Evolutionary conservation across 1,284 basidiomycete genomes (phyloP).

Genomic region (Bjerkandera adusta): DNA sequence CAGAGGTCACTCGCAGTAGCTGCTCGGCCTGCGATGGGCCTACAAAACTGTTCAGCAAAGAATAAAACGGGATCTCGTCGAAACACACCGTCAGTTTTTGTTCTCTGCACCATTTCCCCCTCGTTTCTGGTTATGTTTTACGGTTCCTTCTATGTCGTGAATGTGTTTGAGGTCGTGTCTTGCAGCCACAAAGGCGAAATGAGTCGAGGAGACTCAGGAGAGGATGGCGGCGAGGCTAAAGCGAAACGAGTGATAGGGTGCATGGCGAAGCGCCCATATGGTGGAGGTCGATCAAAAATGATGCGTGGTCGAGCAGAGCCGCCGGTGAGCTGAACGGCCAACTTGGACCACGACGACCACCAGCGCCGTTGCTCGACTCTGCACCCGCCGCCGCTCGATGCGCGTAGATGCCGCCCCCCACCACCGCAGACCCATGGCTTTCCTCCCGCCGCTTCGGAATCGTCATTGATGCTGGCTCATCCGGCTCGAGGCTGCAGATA

Average conservation of each 20-base stretch:
- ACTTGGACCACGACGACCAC: constrained; percentile 6
- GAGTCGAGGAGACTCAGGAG: not conserved
- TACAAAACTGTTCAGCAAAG: constrained; percentile 24
- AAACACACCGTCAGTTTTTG: constrained; percentile 41
- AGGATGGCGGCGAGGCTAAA: not conserved
- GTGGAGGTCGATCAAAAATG: not conserved
- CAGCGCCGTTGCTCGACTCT: not conserved
- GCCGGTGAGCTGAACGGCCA: not conserved
- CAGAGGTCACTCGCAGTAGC: constrained; percentile 89
- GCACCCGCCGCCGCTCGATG: constrained; percentile 11
- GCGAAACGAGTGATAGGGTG: not conserved
- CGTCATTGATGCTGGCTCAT: constrained; percentile 97
- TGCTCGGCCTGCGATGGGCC: constrained; percentile 88
- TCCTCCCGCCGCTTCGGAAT: constrained; percentile 86
- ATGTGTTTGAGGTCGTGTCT: not conserved
- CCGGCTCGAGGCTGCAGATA: constrained; percentile 93
- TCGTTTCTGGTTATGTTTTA: not conserved
- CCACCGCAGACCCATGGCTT: constrained; percentile 67
- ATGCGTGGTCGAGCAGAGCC: not conserved
- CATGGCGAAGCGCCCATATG: not conserved
- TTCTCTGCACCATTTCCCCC: constrained; percentile 44
- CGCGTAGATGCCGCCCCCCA: constrained; percentile 68
- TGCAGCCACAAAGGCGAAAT: not conserved
- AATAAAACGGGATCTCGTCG: not conserved
- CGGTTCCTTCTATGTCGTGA: not conserved